Conservation (phyloP, 441 rosid species). For the Adansonia madagascariensis region DNA sequence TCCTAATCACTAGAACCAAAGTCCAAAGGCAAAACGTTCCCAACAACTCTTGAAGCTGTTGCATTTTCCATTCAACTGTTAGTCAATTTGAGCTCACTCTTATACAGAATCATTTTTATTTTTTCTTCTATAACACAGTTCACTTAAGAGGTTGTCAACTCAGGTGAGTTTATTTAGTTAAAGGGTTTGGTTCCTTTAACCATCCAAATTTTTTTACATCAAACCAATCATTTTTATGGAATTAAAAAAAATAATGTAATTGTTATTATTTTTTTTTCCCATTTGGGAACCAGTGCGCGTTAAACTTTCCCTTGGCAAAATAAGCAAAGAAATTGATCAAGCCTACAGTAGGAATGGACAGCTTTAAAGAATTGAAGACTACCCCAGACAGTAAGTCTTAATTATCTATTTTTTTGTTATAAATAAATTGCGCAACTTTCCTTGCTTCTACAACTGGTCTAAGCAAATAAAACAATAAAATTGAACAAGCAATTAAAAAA, state of each 20-base stretch:
- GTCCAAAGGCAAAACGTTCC: too few relatives aligned
- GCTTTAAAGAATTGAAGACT: not conserved
- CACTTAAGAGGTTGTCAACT: not conserved
- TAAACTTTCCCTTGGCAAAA: not conserved
- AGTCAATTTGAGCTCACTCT: conserved; percentile 11
- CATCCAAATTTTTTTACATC: too few relatives aligned
- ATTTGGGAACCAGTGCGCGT: too few relatives aligned
- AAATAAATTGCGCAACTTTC: not conserved
- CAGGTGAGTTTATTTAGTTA: not conserved
- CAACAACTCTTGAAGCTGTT: not conserved
- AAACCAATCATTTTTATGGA: too few relatives aligned
- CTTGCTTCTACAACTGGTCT: not conserved
- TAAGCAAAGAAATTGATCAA: conserved; percentile 4
- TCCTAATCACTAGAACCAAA: too few relatives aligned
- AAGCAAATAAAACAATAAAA: not conserved
- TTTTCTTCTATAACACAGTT: not conserved
- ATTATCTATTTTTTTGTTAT: not conserved
- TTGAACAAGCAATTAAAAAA: not conserved
- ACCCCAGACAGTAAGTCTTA: not conserved
- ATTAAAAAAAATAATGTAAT: too few relatives aligned
- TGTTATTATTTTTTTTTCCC: too few relatives aligned
- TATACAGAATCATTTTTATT: not conserved
- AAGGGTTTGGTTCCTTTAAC: too few relatives aligned
- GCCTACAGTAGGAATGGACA: not conserved
- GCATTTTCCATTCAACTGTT: not conserved